phyloP scores from a whole-genome alignment of 1,284 basidiomycete genomes.

The Leccinum subrobustum region DNA sequence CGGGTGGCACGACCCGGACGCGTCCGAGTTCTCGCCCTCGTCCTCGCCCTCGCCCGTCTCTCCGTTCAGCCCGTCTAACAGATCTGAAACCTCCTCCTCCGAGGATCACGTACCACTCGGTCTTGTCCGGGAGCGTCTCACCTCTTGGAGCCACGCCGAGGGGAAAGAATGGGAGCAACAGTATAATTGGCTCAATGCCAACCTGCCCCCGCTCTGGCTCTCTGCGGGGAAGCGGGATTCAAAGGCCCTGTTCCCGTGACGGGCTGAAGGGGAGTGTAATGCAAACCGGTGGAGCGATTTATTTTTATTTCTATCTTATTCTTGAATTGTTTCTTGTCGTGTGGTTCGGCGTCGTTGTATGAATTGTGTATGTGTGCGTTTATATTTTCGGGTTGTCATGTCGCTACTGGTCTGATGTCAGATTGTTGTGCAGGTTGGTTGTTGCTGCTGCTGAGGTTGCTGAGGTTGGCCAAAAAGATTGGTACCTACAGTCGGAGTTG shows the following conservation, averaged over 20 bases:
- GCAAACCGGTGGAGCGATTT: neutral
- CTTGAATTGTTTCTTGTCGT: neutral
- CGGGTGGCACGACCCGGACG: slow-evolving; percentile 19
- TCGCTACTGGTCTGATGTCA: too few relatives aligned
- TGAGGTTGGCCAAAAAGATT: too few relatives aligned
- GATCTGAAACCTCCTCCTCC: slow-evolving; percentile 7
- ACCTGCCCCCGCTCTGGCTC: neutral
- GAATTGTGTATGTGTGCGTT: neutral
- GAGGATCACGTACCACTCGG: slow-evolving; percentile 24
- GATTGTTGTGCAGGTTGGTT: too few relatives aligned
- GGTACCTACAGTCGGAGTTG: too few relatives aligned
- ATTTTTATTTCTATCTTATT: neutral
- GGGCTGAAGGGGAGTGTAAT: neutral
- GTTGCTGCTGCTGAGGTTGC: too few relatives aligned
- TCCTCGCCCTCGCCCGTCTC: slow-evolving; percentile 13
- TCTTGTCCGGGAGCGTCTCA: neutral
- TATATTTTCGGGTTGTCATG: neutral
- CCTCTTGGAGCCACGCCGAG: neutral
- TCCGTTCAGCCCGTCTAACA: slow-evolving; percentile 21
- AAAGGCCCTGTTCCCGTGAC: neutral
- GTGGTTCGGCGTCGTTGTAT: neutral
- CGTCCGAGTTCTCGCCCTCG: slow-evolving; percentile 2
- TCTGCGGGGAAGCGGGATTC: neutral
- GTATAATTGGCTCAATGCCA: neutral
- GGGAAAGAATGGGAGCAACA: neutral